Evolutionary conservation across 2,329 filamentous ascomycete species (phyloP), one percentile per base, ranked within the genome.

Genomic region (Ascochyta koolunga): DNA sequence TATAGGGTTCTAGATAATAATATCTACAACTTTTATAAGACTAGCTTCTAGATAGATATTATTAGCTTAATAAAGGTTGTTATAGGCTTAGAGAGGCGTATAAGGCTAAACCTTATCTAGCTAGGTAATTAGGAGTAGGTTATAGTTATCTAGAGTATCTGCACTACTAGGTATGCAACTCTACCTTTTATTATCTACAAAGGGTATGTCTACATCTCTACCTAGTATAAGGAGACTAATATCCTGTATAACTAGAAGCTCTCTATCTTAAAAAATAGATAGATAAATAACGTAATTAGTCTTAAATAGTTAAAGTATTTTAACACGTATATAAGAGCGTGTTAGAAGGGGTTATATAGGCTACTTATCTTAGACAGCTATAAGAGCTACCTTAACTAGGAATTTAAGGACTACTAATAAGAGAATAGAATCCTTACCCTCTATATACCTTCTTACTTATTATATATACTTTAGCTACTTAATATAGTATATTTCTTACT

Each of bases 1-100:
- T 59, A 59, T 19, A 27, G 45, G 8, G 24, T 61, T 35, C 29
- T 53, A 5, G 22, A 58, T 21, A 16, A 58, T 8, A 37, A 50
- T 38, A 10, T 56, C 1, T 35, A 56, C 38, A 56, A 56, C 40
- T 51, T 56, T 35, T 31, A 69, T 50, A 56, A 75, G 54, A 72
- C 62, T 29, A 65, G 66, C 43, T 74, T 73, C 63, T 25, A 41
- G 31, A 49, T 49, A 36, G 37, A 37, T 19, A 29, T 41, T 1
- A 32, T 40, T 45, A n/a, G 57, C 64, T 40, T 47, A 11, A 32
- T 42, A 8, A 67, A 58, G 25, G 53, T 63, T 33, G 19, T 56
- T 31, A 61, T 27, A 43, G 36, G 44, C 9, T 40, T 18, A 37
- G 35, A 52, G 37, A 44, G 31, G 38, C 41, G 38, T 8, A 2